Evolutionary conservation across 495 filamentous ascomycete genomes (phyloP), one percentile per base, ranked within the genome.

Genomic region (Podospora pseudoanserina): DNA sequence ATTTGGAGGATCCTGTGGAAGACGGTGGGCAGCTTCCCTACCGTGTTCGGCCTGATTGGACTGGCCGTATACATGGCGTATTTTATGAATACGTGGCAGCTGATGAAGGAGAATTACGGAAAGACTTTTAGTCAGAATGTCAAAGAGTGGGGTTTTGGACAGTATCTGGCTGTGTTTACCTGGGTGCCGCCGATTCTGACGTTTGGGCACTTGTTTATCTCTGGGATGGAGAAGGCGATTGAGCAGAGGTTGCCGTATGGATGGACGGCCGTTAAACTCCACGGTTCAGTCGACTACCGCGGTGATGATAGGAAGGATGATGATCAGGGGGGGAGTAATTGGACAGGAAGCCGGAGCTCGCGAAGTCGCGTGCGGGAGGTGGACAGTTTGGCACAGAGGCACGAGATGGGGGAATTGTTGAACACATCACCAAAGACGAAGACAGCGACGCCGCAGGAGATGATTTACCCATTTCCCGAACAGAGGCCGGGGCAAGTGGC

Each of bases 21-120:
- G 23, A 32, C 65, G 3, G 68, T 44, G 6, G 68, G 70, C 55
- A 58, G 59, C 15, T 30, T 70, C 19, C 66, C 71, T 5, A 49
- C 27, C 13, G 64, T 73, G 2, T 65, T 65, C 23, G 71, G 71
- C 15, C 53, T 56, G 15, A 53, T 67, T 16, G 59, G 65, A 5
- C 54, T 73, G 34, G 55, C 55, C 1, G 60, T 70, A 18, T 73
- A 70, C 32, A 59, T 65, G 15, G 32, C 20, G 30, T 73, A 73
- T 53, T 73, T 70, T 55, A 68, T 67, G 63, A 66, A 68, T 20
- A 70, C 71, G n/a, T 68, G 68, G 66, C 15, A 63, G 32, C 64
- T 73, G 56, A 73, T 73, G 71, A 70, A 73, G 66, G 65, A 66
- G 9, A 67, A 60, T 55, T 73, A 73, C 32, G 71, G 71, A 0